phyloP scores from a whole-genome alignment of 768 basidiomycete species.

The Boletus bicolor region DNA sequence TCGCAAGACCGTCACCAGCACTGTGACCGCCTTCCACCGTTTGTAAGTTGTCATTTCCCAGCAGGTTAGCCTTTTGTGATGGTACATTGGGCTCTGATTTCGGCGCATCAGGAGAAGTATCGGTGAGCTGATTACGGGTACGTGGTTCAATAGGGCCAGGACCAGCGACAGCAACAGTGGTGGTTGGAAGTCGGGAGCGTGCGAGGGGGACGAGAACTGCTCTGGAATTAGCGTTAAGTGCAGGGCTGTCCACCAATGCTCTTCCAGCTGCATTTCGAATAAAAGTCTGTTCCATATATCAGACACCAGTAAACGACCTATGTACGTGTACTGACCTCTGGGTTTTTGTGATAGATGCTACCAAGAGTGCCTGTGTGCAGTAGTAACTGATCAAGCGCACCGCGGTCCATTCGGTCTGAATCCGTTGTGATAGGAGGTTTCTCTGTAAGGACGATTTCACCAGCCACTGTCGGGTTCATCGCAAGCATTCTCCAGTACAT shows the following conservation, averaged over 20 bases:
- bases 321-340: conserved; percentile 56
- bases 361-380: conserved; percentile 92
- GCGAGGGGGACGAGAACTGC: conserved; percentile 63
- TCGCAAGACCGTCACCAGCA: conserved; percentile 18
- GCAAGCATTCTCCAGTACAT: conserved; percentile 99
- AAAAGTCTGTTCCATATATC: conserved; percentile 61
- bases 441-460: conserved; percentile 86
- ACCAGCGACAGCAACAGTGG: conserved; percentile 50
- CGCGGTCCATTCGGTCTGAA: conserved; percentile 95
- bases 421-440: conserved; percentile 98
- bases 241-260: conserved; percentile 83
- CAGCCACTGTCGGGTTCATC: conserved; percentile 83
- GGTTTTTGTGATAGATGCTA: conserved; percentile 98
- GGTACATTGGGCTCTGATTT: conserved; percentile 36
- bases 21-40: not conserved
- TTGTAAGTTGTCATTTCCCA: conserved; percentile 15
- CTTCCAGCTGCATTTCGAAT: conserved; percentile 86
- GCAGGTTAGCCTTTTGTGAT: conserved; percentile 17
- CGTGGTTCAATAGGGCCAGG: conserved; percentile 43
- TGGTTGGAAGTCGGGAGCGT: conserved; percentile 46
- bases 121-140: conserved; percentile 25
- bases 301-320: conserved; percentile 6
- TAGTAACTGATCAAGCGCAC: conserved; percentile 90
- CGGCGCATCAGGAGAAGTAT: conserved; percentile 19
- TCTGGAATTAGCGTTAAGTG: conserved; percentile 79